phyloP scores from a whole-genome alignment of 1,139 yeast genomes.

The Scheffersomyces insectosa region DNA sequence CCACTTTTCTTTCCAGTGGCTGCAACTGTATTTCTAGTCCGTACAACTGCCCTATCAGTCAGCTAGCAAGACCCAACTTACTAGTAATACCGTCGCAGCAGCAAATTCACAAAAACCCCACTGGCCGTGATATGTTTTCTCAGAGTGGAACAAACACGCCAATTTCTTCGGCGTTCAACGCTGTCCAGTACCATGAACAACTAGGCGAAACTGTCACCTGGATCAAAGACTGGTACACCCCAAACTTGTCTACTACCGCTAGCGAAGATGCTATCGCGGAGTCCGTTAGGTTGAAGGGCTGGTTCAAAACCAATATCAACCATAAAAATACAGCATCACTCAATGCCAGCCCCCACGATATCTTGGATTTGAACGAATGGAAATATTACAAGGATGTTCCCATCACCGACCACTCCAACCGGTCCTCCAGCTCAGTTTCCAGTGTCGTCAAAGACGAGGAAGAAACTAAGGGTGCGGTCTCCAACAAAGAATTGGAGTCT shows the following conservation, averaged over 20 bases:
- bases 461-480: constrained; percentile 3
- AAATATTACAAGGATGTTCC: constrained; percentile 20
- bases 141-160: constrained; percentile 22
- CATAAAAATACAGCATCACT: constrained; percentile 15
- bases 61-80: too few species aligned
- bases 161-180: constrained; percentile 9
- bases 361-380: constrained; percentile 31
- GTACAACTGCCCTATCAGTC: too few species aligned
- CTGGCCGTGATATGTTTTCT: constrained; percentile 13
- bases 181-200: constrained; percentile 18
- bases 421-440: not conserved
- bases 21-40: too few species aligned
- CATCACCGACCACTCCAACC: constrained; percentile 1
- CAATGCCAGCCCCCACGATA: constrained; percentile 22
- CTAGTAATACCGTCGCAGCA: too few species aligned
- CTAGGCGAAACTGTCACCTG: constrained; percentile 36
- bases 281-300: constrained; percentile 32
- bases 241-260: constrained; percentile 20
- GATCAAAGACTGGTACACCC: constrained; percentile 45
- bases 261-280: constrained; percentile 17
- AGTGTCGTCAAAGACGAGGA: constrained; percentile 2
- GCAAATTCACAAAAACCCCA: too few species aligned
- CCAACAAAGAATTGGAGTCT: constrained; percentile 16
- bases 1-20: too few species aligned
- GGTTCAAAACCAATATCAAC: constrained; percentile 33